These are phyloP conservation scores for Cladophialophora carrionii DNA, from an alignment of 2,329 filamentous ascomycete species.

Conservation along the genomic window DNA sequence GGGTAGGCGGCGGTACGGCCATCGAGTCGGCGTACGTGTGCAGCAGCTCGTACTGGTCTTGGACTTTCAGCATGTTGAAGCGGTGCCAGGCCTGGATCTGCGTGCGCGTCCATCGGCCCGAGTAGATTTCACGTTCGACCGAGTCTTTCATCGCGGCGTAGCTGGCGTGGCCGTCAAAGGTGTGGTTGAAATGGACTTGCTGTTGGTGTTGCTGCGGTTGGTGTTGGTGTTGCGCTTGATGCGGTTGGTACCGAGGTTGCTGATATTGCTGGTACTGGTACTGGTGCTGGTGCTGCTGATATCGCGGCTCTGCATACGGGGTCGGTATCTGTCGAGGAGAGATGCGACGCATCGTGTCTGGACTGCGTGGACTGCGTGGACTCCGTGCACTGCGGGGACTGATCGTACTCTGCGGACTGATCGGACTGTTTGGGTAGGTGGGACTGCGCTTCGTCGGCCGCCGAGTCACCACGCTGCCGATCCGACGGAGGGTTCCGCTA, in stretches of 20 bases:
- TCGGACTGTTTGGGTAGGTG: neutral
- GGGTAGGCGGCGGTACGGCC: too few relatives aligned
- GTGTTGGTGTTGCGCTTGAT: neutral
- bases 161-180: neutral
- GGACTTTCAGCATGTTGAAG: neutral
- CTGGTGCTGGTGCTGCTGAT: neutral
- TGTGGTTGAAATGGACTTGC: neutral
- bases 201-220: neutral
- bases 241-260: too few relatives aligned
- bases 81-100: slow-evolving; percentile 1
- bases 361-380: neutral
- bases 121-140: neutral
- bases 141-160: neutral
- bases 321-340: neutral
- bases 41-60: neutral
- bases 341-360: neutral
- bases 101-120: neutral
- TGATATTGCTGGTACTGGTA: neutral
- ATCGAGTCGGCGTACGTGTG: neutral
- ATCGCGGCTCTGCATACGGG: neutral
- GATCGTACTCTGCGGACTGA: neutral
- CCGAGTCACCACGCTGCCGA: neutral
- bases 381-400: neutral
- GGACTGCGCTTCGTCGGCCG: neutral
- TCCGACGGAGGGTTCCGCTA: neutral